phyloP scores from a whole-genome alignment of 805 yeast species.

The Torulaspora quercuum region DNA sequence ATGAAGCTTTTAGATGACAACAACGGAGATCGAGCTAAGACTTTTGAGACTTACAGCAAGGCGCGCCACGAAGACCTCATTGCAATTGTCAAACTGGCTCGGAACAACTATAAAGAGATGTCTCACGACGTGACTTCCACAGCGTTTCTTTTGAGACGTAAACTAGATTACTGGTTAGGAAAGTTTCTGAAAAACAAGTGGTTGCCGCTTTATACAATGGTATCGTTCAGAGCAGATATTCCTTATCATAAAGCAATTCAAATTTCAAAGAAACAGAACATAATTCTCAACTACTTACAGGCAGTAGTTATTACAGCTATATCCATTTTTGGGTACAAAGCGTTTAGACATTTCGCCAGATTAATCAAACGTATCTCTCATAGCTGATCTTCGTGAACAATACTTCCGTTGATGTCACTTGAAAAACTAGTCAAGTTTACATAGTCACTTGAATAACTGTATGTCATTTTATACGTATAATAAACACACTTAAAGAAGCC shows the following conservation, averaged over 20 bases:
- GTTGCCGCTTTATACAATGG: constrained; percentile 91
- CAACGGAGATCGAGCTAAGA: constrained; percentile 41
- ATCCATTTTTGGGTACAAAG: constrained; percentile 9
- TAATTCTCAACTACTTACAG: constrained; percentile 40
- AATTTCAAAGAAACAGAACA: constrained; percentile 52
- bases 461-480: too few relatives aligned
- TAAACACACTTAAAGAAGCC: too few relatives aligned
- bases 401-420: too few relatives aligned
- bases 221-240: constrained; percentile 81
- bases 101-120: constrained; percentile 84
- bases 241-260: constrained; percentile 66
- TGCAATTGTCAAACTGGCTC: constrained; percentile 74
- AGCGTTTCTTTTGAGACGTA: constrained; percentile 60
- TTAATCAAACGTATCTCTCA: constrained; percentile 5
- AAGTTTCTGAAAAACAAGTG: constrained; percentile 57
- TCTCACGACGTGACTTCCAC: constrained; percentile 68
- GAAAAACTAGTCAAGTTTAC: too few relatives aligned
- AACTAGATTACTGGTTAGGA: constrained; percentile 63
- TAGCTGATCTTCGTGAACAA: too few relatives aligned
- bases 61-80: constrained; percentile 61
- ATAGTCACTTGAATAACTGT: too few relatives aligned
- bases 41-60: constrained; percentile 54
- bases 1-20: constrained; percentile 46
- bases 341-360: constrained; percentile 3
- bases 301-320: constrained; percentile 13